Percentiles rank a stretch among this genome's conserved stretches.
These are phyloP conservation scores for Mycena crocata DNA, from an alignment of 768 basidiomycete genomes.

Conservation along the genomic window DNA sequence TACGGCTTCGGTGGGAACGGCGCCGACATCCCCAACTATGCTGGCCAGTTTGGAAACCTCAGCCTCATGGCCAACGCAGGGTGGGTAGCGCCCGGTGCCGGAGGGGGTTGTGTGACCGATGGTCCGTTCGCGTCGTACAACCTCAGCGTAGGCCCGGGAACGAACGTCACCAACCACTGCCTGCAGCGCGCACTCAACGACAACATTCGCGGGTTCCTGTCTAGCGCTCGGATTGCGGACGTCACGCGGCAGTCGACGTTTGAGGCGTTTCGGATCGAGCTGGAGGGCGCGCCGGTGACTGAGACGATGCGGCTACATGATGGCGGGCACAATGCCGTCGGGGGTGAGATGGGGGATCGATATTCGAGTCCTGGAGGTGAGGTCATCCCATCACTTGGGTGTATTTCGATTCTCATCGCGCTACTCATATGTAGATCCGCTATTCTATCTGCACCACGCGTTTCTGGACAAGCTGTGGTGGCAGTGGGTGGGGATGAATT, in stretches of 20 bases:
- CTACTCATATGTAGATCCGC: slow-evolving; percentile 42
- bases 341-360: slow-evolving; percentile 47
- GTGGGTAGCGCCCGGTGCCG: slow-evolving; percentile 22
- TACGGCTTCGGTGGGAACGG: slow-evolving; percentile 55
- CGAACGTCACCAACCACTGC: slow-evolving; percentile 44
- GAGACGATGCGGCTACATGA: slow-evolving; percentile 45
- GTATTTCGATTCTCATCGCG: not conserved
- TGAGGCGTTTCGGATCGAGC: slow-evolving; percentile 48
- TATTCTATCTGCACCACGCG: slow-evolving; percentile 55
- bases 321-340: slow-evolving; percentile 49
- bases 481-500: slow-evolving; percentile 48
- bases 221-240: slow-evolving; percentile 34
- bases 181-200: slow-evolving; percentile 49
- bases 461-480: slow-evolving; percentile 57
- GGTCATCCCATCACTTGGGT: slow-evolving; percentile 8
- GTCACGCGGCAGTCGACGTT: slow-evolving; percentile 41
- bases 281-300: slow-evolving; percentile 49
- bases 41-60: slow-evolving; percentile 27
- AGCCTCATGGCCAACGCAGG: slow-evolving; percentile 17
- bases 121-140: slow-evolving; percentile 51
- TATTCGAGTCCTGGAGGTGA: slow-evolving; percentile 54
- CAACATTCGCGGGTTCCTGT: slow-evolving; percentile 32
- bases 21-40: slow-evolving; percentile 40
- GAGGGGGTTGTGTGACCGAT: slow-evolving; percentile 43
- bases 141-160: slow-evolving; percentile 50